A percentile compares a stretch with the other conserved stretches of the same genome.
phyloP scores from a whole-genome alignment of 1,284 basidiomycete species.

The Cryptococcus sp. region DNA sequence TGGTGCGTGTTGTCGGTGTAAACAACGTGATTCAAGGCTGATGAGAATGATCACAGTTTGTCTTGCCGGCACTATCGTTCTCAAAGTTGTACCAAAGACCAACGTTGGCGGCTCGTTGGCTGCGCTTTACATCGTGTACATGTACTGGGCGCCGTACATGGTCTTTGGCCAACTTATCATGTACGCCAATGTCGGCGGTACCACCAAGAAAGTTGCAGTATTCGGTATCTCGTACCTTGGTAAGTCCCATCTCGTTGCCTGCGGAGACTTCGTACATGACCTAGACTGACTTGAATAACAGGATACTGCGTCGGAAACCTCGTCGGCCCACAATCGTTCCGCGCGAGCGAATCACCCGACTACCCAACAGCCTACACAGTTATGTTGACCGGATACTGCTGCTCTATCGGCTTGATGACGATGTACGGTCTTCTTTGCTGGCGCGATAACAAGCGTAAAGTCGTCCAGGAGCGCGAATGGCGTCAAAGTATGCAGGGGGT shows the following conservation, averaged over 20 bases:
- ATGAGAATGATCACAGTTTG: slow-evolving; percentile 19
- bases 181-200: slow-evolving; percentile 36
- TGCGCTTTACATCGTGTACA: slow-evolving; percentile 33
- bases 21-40: neutral
- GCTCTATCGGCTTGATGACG: slow-evolving; percentile 19
- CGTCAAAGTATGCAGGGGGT: slow-evolving; percentile 3
- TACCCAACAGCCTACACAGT: slow-evolving; percentile 28
- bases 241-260: slow-evolving; percentile 3
- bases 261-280: neutral
- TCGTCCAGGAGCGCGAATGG: slow-evolving; percentile 15
- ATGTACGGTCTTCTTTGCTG: slow-evolving; percentile 23
- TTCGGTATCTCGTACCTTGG: slow-evolving; percentile 37
- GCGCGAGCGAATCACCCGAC: slow-evolving; percentile 22
- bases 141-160: slow-evolving; percentile 37
- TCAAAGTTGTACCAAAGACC: slow-evolving; percentile 28
- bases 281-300: neutral
- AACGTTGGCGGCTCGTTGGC: slow-evolving; percentile 34
- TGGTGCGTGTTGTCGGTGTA: slow-evolving; percentile 7
- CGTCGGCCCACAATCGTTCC: slow-evolving; percentile 36
- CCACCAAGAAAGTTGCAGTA: slow-evolving; percentile 35
- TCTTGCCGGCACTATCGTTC: slow-evolving; percentile 23
- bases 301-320: slow-evolving; percentile 32
- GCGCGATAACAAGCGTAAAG: slow-evolving; percentile 28
- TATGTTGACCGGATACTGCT: slow-evolving; percentile 35
- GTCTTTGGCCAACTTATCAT: slow-evolving; percentile 24